These are phyloP conservation scores for Verbascum thapsus DNA, from an alignment of 257 asterid species.

Conservation along the genomic window DNA sequence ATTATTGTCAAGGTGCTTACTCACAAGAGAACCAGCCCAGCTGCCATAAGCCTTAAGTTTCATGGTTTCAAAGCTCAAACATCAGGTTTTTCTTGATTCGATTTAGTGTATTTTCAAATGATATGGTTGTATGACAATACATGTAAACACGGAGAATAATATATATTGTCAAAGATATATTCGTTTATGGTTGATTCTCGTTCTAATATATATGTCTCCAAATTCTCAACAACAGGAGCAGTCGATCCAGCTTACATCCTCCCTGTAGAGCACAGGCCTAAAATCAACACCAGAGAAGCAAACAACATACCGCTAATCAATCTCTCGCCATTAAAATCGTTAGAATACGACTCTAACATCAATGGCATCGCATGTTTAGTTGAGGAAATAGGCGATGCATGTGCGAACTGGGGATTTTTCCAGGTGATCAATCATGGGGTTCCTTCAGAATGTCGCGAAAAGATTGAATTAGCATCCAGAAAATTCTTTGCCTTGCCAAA, in stretches of 20 bases:
- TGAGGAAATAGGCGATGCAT: constrained; percentile 41
- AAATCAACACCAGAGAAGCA: constrained; percentile 33
- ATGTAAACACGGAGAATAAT: too few species aligned
- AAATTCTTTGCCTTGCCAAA: constrained; percentile 37
- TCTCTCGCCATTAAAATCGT: constrained; percentile 34
- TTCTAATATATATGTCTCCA: too few species aligned
- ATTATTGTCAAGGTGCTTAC: constrained; percentile 30
- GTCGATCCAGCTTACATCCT: constrained; percentile 35
- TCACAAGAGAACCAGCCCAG: constrained; percentile 34
- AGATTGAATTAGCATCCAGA: constrained; percentile 33
- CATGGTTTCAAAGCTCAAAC: constrained; percentile 49
- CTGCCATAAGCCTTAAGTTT: constrained; percentile 37
- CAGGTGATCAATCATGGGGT: constrained; percentile 63
- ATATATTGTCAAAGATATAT: too few species aligned
- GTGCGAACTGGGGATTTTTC: constrained; percentile 57
- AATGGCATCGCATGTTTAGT: constrained; percentile 22
- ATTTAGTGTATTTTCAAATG: too few species aligned
- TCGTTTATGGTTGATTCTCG: too few species aligned
- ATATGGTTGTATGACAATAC: too few species aligned
- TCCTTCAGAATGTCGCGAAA: constrained; percentile 28
- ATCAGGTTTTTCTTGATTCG: constrained; percentile 48
- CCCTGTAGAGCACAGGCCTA: constrained; percentile 46
- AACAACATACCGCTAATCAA: constrained; percentile 49
- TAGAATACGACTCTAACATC: background rate
- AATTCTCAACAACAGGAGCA: constrained; percentile 37